Base-by-base conservation (phyloP, 1,139 yeast species). In the Saccharomycopsis hybrid region DNA sequence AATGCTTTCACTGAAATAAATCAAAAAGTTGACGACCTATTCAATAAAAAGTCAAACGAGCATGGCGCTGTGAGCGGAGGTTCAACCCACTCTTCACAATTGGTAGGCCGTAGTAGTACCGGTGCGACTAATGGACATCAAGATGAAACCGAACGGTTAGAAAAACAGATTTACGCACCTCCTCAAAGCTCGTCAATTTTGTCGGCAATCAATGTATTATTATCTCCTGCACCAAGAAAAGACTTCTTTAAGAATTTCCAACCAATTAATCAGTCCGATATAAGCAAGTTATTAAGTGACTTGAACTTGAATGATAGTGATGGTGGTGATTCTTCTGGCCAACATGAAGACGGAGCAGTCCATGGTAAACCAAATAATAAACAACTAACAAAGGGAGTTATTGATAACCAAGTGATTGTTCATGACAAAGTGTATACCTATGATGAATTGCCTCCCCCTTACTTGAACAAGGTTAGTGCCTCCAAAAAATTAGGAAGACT, bases 341-440 rank as follows among this genome's bases (percentile, higher is more conserved):
- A 18, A 18, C 18, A 18, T 18, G 18, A 18, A 18, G 9, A 13
- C 11, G 42, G 13, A 24, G 35, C 9, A 13, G n/a, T 33, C 9
- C 18, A 32, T 24, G 37, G 37, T 18, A 28, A 47, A 8, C 28
- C 48, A 18, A n/a, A 27, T 9, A 44, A 13, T 28, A 30, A 5
- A 5, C 37, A 28, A n/a, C 29, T 44, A 8, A 27, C 28, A 13
- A 38, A 11, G 9, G 35, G 45, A 4, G 27, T 41, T 33, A 18
- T 41, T 5, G 47, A 38, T 25, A 46, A 42, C 24, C 38, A 41
- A 7, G 65, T 66, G 2, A 82, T 88, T 68, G 56, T 92, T 57
- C 98, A 92, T 66, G 98, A 92, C 62, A 78, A 81, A 57, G 71
- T 80, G 31, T 92, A 92, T 64, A 73, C 74, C 25, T 82, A 78